A percentile compares a stretch with the other conserved stretches of the same genome.
phyloP scores from a whole-genome alignment of 805 yeast genomes.

The Babjeviella inositovora region DNA sequence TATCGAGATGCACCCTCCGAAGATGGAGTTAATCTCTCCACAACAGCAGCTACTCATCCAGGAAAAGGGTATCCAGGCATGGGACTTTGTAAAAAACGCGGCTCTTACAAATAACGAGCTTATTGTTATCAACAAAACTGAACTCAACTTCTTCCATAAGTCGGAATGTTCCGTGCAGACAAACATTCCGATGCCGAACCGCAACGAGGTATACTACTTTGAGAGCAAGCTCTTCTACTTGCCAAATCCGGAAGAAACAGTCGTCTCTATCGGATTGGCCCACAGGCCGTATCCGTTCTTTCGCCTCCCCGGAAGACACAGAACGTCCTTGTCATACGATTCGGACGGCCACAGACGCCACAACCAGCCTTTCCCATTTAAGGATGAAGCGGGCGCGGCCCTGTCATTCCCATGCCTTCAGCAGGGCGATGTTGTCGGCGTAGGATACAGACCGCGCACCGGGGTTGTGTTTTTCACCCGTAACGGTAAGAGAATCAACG shows the following conservation, averaged over 20 bases:
- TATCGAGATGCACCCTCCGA: slow-evolving; percentile 21
- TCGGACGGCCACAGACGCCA: slow-evolving; percentile 68
- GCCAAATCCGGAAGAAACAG: slow-evolving; percentile 35
- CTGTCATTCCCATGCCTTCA: slow-evolving; percentile 46
- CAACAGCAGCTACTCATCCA: slow-evolving; percentile 57
- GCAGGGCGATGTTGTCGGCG: slow-evolving; percentile 86
- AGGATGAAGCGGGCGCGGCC: slow-evolving; percentile 22
- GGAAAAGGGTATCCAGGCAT: slow-evolving; percentile 79
- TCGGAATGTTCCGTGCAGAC: slow-evolving; percentile 59
- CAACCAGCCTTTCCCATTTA: slow-evolving; percentile 52
- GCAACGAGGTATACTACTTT: slow-evolving; percentile 77
- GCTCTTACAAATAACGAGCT: slow-evolving; percentile 39
- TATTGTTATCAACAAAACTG: slow-evolving; percentile 48
- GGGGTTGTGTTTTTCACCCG: slow-evolving; percentile 89
- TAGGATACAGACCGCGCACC: slow-evolving; percentile 70
- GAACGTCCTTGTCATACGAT: slow-evolving; percentile 76
- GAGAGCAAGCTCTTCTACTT: slow-evolving; percentile 73
- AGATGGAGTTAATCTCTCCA: slow-evolving; percentile 20
- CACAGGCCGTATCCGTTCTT: slow-evolving; percentile 89
- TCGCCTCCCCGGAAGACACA: slow-evolving; percentile 83
- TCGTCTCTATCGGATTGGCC: slow-evolving; percentile 64
- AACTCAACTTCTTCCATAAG: slow-evolving; percentile 36
- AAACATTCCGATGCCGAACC: slow-evolving; percentile 71
- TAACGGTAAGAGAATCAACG: slow-evolving; percentile 80
- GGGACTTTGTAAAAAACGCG: slow-evolving; percentile 61